These are phyloP conservation scores for Crotalaria pallida DNA, from an alignment of 306 rosid genomes.

Conservation along the genomic window DNA sequence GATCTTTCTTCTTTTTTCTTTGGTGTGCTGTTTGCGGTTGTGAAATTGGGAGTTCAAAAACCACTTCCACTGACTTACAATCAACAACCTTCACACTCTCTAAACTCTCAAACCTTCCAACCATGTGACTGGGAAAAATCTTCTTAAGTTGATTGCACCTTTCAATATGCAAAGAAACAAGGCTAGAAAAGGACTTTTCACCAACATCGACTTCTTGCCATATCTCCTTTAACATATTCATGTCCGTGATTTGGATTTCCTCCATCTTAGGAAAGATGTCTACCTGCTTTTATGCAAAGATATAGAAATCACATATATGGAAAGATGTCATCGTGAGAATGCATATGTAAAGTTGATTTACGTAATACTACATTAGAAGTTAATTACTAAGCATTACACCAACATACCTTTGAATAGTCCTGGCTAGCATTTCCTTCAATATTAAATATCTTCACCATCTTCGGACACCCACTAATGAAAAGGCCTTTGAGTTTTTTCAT, in stretches of 20 bases:
- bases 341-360: too few relatives aligned
- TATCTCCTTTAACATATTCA: neutral
- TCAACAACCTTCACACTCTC: neutral
- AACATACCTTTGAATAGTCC: neutral
- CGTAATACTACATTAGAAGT: neutral
- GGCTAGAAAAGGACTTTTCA: neutral
- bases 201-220: neutral
- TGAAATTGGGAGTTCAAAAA: constrained; percentile 19
- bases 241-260: neutral
- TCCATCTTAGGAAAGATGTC: constrained; percentile 11
- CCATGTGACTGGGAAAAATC: constrained; percentile 3
- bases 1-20: too few relatives aligned
- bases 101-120: neutral
- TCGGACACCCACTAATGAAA: neutral
- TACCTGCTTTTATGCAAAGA: neutral
- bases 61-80: neutral
- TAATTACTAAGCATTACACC: neutral
- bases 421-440: neutral
- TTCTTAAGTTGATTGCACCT: neutral
- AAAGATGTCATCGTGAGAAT: too few relatives aligned
- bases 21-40: too few relatives aligned
- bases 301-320: too few relatives aligned
- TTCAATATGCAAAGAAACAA: neutral
- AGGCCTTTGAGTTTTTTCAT: constrained; percentile 23
- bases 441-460: constrained; percentile 12